Percentiles rank a stretch among this genome's conserved stretches.
Evolutionary conservation across 192 early-diverging fungal genomes (phyloP).

Genomic region (Dimargaris verticillata): DNA sequence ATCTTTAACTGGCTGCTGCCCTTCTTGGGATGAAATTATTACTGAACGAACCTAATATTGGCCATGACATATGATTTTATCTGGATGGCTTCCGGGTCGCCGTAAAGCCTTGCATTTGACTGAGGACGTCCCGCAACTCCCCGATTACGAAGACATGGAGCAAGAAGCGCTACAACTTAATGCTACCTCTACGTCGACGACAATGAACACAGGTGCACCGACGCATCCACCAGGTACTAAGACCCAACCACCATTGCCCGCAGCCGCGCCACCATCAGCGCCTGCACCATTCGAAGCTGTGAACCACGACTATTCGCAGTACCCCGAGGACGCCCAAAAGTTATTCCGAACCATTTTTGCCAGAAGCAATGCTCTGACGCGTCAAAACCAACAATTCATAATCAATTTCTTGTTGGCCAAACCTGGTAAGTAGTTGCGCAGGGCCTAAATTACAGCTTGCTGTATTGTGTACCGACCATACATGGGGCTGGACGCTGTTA

Average conservation of each 20-base stretch:
- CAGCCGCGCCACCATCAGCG: not conserved
- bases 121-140: not conserved
- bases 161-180: not conserved
- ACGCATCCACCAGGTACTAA: too few species aligned
- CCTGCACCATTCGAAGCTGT: not conserved
- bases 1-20: too few species aligned
- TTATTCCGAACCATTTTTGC: slow-evolving; percentile 1
- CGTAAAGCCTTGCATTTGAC: not conserved
- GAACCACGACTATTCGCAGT: too few species aligned
- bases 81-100: not conserved
- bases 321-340: not conserved
- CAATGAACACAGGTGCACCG: not conserved
- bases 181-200: too few species aligned
- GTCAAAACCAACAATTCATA: not conserved
- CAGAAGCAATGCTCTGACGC: not conserved
- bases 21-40: not conserved
- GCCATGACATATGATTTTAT: not conserved
- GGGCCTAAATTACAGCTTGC: too few species aligned
- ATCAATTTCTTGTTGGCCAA: not conserved
- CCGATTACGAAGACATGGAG: slow-evolving; percentile 10
- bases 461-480: too few species aligned
- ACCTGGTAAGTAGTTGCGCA: too few species aligned
- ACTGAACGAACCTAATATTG: not conserved
- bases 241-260: too few species aligned
- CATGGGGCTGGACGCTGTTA: too few species aligned